Evolutionary conservation across 2,329 filamentous ascomycete genomes (phyloP).

Genomic region (Aspergillus melleus): DNA sequence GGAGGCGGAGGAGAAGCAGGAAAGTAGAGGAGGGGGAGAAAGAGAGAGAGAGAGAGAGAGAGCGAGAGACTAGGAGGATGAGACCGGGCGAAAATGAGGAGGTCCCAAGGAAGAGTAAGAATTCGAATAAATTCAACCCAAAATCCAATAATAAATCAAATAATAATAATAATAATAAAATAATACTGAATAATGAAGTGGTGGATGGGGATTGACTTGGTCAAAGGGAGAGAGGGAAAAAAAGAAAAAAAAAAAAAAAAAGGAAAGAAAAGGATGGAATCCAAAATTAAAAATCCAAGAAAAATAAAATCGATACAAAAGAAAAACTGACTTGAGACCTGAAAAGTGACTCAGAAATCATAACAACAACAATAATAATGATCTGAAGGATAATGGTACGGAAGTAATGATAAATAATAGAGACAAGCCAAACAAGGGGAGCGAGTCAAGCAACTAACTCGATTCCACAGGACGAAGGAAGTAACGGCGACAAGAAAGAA

Average conservation of each 20-base stretch:
- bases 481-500: no score
- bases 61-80: conserved; percentile 28
- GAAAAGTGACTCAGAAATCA: not conserved
- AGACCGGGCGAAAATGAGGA: conserved; percentile 6
- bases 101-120: conserved; percentile 3
- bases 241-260: not conserved
- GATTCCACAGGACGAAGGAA: no score
- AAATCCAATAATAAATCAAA: not conserved
- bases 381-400: conserved; percentile 23
- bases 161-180: not conserved
- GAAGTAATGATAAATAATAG: conserved; percentile 24
- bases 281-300: not conserved
- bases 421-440: conserved; percentile 17
- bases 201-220: not conserved
- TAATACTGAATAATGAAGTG: not conserved
- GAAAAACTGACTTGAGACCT: conserved; percentile 22
- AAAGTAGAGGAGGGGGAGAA: conserved; percentile 30
- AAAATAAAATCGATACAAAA: conserved; percentile 24
- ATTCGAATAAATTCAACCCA: not conserved
- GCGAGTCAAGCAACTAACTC: no score
- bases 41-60: conserved; percentile 17
- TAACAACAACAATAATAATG: conserved; percentile 21
- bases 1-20: conserved; percentile 3
- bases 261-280: conserved; percentile 1
- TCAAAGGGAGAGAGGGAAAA: conserved; percentile 1